Conservation (phyloP, 2,329 filamentous ascomycete species). For the Phyllosticta citriasiana region DNA sequence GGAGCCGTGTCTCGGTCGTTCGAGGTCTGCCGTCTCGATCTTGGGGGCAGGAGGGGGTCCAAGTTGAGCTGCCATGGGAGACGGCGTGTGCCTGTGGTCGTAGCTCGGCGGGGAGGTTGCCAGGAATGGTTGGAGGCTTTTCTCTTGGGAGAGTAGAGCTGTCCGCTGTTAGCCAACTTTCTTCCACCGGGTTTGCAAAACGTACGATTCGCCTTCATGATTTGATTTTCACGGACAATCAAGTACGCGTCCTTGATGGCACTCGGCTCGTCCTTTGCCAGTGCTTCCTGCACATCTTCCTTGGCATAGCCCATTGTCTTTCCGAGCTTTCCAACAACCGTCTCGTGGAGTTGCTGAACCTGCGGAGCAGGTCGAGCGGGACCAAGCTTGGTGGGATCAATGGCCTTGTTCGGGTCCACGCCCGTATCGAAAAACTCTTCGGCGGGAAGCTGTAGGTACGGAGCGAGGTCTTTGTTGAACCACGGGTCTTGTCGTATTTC, state of each 20-base stretch:
- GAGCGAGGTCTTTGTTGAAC: slow-evolving; percentile 79
- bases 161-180: slow-evolving; percentile 1
- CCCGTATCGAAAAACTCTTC: slow-evolving; percentile 92
- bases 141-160: slow-evolving; percentile 46
- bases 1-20: slow-evolving; percentile 35
- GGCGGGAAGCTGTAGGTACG: slow-evolving; percentile 76
- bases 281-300: slow-evolving; percentile 86
- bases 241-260: slow-evolving; percentile 98
- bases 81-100: slow-evolving; percentile 25
- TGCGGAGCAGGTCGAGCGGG: slow-evolving; percentile 61
- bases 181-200: slow-evolving; percentile 18
- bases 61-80: slow-evolving; percentile 25
- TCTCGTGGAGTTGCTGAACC: slow-evolving; percentile 82
- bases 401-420: slow-evolving; percentile 86
- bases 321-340: slow-evolving; percentile 89
- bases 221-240: slow-evolving; percentile 93
- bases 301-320: slow-evolving; percentile 97
- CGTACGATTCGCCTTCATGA: slow-evolving; percentile 92
- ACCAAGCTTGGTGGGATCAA: slow-evolving; percentile 71
- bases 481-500: slow-evolving; percentile 90
- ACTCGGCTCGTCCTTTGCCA: slow-evolving; percentile 85
- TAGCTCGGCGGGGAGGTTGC: slow-evolving; percentile 47
- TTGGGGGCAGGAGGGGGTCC: slow-evolving; percentile 21
- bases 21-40: slow-evolving; percentile 18
- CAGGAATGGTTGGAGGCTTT: slow-evolving; percentile 44